These are phyloP conservation scores for Cladosporium sp. DNA, from an alignment of 2,329 filamentous ascomycete species.

Conservation along the genomic window DNA sequence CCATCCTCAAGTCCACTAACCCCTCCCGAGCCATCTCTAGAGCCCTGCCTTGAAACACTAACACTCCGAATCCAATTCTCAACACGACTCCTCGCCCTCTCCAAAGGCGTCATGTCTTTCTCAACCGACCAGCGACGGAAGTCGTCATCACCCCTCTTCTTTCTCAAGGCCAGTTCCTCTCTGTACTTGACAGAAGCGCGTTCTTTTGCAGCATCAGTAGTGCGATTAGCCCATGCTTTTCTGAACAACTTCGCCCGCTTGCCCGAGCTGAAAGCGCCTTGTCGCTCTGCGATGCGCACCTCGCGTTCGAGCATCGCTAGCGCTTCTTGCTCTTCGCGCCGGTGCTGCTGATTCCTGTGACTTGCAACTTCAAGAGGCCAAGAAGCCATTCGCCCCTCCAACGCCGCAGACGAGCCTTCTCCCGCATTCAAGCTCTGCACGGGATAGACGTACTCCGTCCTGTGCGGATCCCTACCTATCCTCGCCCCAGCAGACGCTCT, in stretches of 20 bases:
- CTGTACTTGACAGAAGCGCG: not conserved
- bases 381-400: too few relatives aligned
- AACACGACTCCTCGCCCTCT: not conserved
- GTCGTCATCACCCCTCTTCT: not conserved
- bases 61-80: not conserved
- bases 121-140: not conserved
- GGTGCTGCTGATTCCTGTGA: too few relatives aligned
- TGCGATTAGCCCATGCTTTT: not conserved
- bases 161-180: not conserved
- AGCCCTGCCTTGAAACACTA: not conserved
- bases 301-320: not conserved
- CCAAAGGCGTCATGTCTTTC: not conserved
- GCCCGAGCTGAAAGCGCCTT: not conserved
- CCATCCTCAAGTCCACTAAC: not conserved
- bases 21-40: not conserved
- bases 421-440: too few relatives aligned
- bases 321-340: not conserved
- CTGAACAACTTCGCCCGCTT: not conserved
- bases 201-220: not conserved
- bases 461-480: too few relatives aligned
- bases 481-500: too few relatives aligned
- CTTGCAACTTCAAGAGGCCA: too few relatives aligned
- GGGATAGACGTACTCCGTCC: too few relatives aligned
- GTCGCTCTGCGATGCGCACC: constrained; percentile 1
- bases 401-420: too few relatives aligned